Evolutionary conservation across 306 rosid species (phyloP).

Genomic region (Mimosa pudica): DNA sequence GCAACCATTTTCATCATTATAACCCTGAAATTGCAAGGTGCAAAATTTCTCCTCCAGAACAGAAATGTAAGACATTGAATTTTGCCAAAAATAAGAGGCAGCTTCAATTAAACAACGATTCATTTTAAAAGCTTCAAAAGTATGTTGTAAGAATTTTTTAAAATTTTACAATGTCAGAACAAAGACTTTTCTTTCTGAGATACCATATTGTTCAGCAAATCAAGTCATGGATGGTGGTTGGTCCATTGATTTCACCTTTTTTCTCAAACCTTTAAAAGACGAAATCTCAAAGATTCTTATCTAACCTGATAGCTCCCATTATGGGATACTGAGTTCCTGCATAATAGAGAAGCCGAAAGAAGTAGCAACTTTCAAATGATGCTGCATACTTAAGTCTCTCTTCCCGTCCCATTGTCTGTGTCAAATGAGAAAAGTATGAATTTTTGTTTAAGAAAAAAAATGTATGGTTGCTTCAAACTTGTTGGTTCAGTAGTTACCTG

Average conservation of each 20-base stretch:
- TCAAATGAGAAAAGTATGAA: conserved; percentile 39
- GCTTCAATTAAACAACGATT: too few relatives aligned
- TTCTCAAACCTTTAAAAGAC: neutral
- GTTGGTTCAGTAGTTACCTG: conserved; percentile 63
- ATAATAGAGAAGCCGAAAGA: conserved; percentile 91
- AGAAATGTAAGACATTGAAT: conserved; percentile 6
- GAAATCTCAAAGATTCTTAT: conserved; percentile 19
- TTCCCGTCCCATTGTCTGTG: conserved; percentile 92
- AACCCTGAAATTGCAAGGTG: neutral
- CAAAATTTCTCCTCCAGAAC: conserved; percentile 4
- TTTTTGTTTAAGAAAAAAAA: conserved; percentile 21
- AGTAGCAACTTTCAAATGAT: conserved; percentile 78
- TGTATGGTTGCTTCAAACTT: conserved; percentile 33
- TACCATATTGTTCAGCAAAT: conserved; percentile 19
- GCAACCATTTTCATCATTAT: neutral
- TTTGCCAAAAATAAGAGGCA: neutral
- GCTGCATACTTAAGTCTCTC: conserved; percentile 87
- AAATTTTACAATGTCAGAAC: too few relatives aligned
- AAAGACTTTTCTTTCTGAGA: neutral
- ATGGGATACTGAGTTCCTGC: conserved; percentile 97
- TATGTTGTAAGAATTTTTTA: neutral
- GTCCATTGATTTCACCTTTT: conserved; percentile 9
- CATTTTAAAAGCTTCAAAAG: neutral
- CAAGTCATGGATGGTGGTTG: conserved; percentile 20
- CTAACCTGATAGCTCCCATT: conserved; percentile 91